A percentile compares a stretch with the other conserved stretches of the same genome.
Conservation (phyloP, 257 asterid genomes). For the Nicotiana knightiana region DNA sequence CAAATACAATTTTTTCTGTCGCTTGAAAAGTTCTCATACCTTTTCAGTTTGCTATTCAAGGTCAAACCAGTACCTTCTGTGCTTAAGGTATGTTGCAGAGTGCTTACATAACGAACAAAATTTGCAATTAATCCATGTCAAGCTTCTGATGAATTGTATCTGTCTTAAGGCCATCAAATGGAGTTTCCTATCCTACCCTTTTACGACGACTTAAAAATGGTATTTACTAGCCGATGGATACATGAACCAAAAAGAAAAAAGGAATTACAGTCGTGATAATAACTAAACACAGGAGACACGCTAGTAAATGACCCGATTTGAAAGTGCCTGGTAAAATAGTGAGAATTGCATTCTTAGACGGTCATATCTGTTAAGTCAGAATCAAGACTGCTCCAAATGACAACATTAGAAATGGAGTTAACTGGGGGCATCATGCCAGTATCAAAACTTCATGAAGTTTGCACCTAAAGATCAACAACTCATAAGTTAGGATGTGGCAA, state of each 20-base stretch:
- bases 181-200: background rate
- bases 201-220: background rate
- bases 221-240: background rate
- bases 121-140: background rate
- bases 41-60: background rate
- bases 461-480: slow-evolving; percentile 22
- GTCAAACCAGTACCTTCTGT: background rate
- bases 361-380: background rate
- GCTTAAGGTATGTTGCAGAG: background rate
- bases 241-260: background rate
- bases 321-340: background rate
- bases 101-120: background rate
- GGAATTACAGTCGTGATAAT: background rate
- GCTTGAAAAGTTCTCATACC: background rate
- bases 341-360: background rate
- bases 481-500: slow-evolving; percentile 24
- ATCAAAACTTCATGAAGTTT: slow-evolving; percentile 33
- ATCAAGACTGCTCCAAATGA: background rate
- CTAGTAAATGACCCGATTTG: background rate
- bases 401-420: slow-evolving; percentile 14
- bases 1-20: background rate
- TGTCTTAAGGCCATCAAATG: background rate
- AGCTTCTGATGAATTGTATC: background rate
- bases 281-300: background rate
- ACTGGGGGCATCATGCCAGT: slow-evolving; percentile 20